phyloP scores from a whole-genome alignment of 345 rosid species.

The Eucalyptus cloeziana region DNA sequence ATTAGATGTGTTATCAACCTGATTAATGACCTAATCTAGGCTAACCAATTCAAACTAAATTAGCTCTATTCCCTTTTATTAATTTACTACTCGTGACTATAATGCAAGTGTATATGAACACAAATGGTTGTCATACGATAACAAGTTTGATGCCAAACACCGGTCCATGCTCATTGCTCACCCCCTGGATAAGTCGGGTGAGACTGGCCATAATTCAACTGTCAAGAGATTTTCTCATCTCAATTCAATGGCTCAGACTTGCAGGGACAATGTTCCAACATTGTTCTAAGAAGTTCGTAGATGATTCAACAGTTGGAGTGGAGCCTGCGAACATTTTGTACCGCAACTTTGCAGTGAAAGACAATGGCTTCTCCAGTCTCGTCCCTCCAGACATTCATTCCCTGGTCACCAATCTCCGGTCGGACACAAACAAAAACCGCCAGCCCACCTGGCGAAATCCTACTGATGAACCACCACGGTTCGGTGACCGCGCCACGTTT shows the following conservation, averaged over 20 bases:
- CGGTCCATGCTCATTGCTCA: neutral
- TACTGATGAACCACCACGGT: neutral
- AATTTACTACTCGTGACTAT: neutral
- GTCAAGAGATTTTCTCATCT: neutral
- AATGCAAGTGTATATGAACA: neutral
- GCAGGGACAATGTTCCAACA: neutral
- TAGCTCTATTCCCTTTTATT: neutral
- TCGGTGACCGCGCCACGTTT: neutral
- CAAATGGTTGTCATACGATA: neutral
- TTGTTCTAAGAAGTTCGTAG: neutral
- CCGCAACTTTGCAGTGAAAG: neutral
- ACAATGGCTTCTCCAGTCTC: neutral
- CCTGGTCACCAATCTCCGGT: neutral
- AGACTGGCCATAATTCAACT: neutral
- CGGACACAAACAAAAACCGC: neutral
- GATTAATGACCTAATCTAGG: neutral
- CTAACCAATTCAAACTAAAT: neutral
- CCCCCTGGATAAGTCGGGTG: neutral
- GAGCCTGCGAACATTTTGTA: neutral
- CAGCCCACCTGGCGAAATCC: constrained; percentile 5
- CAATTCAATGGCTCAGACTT: neutral
- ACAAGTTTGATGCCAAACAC: neutral
- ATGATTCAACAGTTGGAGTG: neutral
- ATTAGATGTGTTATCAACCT: neutral
- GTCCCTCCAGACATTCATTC: neutral